Conservation (phyloP, 2,329 filamentous ascomycete genomes). For the Cordyceps tenuipes region DNA sequence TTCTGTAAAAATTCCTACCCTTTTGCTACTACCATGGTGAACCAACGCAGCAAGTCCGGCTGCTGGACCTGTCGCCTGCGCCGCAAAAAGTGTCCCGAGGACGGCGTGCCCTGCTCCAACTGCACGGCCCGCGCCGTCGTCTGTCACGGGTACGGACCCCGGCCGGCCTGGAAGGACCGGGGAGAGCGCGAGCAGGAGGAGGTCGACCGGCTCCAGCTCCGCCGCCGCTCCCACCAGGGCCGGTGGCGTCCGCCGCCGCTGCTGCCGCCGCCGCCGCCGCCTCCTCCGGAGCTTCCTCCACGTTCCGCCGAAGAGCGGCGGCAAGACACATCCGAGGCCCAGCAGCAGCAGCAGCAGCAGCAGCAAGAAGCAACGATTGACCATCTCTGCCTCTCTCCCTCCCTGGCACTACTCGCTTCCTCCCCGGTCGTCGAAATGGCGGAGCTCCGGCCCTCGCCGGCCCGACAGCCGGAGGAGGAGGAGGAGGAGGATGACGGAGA, state of each 20-base stretch:
- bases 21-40: background rate
- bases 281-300: background rate
- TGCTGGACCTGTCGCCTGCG: slow-evolving; percentile 12
- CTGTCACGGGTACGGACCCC: slow-evolving; percentile 9
- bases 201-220: background rate
- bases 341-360: no score
- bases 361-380: no score
- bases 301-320: background rate
- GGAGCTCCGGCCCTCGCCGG: background rate
- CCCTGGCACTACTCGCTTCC: background rate
- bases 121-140: background rate
- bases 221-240: background rate
- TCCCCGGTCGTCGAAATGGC: background rate
- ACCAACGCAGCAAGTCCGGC: slow-evolving; percentile 5
- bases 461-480: background rate
- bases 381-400: background rate
- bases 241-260: background rate
- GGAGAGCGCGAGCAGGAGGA: slow-evolving; percentile 6
- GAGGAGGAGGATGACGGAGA: background rate
- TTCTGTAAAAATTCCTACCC: no score
- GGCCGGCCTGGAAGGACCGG: slow-evolving; percentile 8
- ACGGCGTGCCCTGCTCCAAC: slow-evolving; percentile 4
- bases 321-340: background rate
- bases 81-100: background rate
- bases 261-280: background rate